A percentile compares a stretch with the other conserved stretches of the same genome.
Conservation (phyloP, 2,329 filamentous ascomycete species). For the Cladosporium velox region DNA sequence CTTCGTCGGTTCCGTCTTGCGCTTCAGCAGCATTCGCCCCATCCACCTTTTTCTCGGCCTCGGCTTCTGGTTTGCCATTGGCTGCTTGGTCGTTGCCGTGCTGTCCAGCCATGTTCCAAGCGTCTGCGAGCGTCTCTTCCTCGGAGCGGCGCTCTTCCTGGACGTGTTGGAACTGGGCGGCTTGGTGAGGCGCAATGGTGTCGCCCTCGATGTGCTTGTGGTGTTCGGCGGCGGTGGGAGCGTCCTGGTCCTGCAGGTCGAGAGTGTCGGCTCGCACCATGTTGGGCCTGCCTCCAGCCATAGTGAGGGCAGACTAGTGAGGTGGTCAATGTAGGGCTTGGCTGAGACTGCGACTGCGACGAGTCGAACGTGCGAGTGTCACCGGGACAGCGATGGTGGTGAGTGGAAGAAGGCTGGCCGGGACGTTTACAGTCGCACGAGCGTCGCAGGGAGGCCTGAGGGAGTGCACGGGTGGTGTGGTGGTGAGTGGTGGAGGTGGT, state of each 20-base stretch:
- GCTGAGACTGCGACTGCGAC: background rate
- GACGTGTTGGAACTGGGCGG: constrained; percentile 78
- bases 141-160: constrained; percentile 71
- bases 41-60: constrained; percentile 30
- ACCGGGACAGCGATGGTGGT: background rate
- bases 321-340: background rate
- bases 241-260: constrained; percentile 82
- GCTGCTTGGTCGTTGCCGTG: constrained; percentile 46
- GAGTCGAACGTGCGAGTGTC: background rate
- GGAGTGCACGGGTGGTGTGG: background rate
- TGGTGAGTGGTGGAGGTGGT: background rate
- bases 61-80: constrained; percentile 54
- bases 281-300: constrained; percentile 19
- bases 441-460: constrained; percentile 14
- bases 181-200: constrained; percentile 76
- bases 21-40: constrained; percentile 39
- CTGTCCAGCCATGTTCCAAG: constrained; percentile 46
- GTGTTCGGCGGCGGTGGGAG: constrained; percentile 84
- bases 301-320: constrained; percentile 4
- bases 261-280: constrained; percentile 70
- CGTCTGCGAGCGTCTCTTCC: constrained; percentile 66
- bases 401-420: background rate
- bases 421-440: constrained; percentile 9
- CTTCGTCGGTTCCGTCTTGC: constrained; percentile 49
- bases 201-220: constrained; percentile 58